Evolutionary conservation across 306 rosid genomes (phyloP).

Genomic region (Malus orientalis): DNA sequence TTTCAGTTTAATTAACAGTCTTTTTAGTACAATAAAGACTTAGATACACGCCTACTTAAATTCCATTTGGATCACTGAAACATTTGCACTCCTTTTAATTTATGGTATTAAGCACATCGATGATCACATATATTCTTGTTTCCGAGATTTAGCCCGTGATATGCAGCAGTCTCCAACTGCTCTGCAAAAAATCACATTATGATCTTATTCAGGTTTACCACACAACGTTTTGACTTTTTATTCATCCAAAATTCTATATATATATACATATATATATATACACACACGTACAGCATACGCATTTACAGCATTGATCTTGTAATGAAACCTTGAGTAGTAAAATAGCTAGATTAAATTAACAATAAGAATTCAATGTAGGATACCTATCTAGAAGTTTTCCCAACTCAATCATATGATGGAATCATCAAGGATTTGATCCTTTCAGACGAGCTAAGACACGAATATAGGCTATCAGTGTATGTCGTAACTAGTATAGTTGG

Average conservation of each 20-base stretch:
- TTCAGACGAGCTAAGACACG: no score
- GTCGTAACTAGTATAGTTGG: no score
- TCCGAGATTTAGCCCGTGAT: background rate
- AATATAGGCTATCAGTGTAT: no score
- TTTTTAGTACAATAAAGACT: background rate
- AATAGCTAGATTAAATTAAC: background rate
- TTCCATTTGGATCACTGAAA: background rate
- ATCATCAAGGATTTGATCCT: no score
- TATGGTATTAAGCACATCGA: background rate
- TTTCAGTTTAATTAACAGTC: background rate
- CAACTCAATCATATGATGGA: no score
- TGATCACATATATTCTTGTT: background rate
- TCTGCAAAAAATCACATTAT: background rate
- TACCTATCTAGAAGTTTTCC: no score
- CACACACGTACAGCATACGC: no score
- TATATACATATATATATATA: no score
- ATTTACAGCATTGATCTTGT: background rate
- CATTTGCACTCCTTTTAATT: background rate
- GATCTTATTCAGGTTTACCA: background rate
- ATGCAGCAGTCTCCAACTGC: constrained; percentile 38
- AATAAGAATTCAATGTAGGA: background rate
- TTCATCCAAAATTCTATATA: background rate
- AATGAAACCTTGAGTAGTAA: background rate
- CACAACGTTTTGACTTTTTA: background rate
- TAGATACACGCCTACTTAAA: background rate